A percentile compares a stretch with the other conserved stretches of the same genome.
These are phyloP conservation scores for Dalbergia cultrata DNA, from an alignment of 306 rosid species.

Conservation along the genomic window DNA sequence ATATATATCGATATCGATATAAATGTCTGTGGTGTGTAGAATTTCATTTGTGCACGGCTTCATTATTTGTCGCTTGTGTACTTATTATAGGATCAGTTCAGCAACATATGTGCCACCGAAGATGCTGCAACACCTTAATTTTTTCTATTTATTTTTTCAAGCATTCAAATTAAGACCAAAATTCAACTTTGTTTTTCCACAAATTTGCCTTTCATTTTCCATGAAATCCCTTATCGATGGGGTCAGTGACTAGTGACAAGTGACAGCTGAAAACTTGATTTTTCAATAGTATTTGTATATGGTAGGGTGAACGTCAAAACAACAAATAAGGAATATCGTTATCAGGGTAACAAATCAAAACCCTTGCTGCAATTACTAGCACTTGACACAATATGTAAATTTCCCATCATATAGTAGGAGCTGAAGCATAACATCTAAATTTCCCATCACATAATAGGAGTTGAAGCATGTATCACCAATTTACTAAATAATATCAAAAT, in stretches of 20 bases:
- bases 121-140: not conserved
- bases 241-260: not conserved
- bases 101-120: not conserved
- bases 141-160: not conserved
- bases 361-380: not conserved
- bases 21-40: too few species aligned
- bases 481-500: not conserved
- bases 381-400: not conserved
- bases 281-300: not conserved
- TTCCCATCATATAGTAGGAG: slow-evolving; percentile 8
- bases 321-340: not conserved
- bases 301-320: not conserved
- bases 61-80: too few species aligned
- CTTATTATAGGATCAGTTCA: not conserved
- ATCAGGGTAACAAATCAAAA: not conserved
- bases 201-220: not conserved
- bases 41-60: too few species aligned
- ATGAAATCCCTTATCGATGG: not conserved
- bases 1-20: too few species aligned
- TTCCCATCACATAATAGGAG: slow-evolving; percentile 3
- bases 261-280: not conserved
- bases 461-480: slow-evolving; percentile 15
- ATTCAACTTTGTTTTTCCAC: not conserved
- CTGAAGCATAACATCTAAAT: not conserved
- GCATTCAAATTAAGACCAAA: not conserved